These are phyloP conservation scores for Pleurotus tuoliensis DNA, from an alignment of 768 basidiomycete genomes.

Conservation along the genomic window DNA sequence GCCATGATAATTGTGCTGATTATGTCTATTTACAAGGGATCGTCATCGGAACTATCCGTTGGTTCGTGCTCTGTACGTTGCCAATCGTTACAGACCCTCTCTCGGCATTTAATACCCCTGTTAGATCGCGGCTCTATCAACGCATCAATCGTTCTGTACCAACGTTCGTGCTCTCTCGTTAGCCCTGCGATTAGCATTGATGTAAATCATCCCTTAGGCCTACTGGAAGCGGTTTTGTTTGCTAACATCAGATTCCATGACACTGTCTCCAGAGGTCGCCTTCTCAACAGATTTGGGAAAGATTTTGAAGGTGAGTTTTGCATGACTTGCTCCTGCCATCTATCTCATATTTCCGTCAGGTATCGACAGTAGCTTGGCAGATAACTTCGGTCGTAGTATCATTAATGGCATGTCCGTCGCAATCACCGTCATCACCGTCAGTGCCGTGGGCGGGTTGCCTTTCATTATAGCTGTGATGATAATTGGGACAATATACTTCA, in stretches of 20 bases:
- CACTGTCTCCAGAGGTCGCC: conserved; percentile 76
- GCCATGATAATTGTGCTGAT: neutral
- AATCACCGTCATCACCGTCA: conserved; percentile 73
- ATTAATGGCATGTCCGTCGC: conserved; percentile 65
- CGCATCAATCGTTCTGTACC: conserved; percentile 75
- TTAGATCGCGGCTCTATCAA: conserved; percentile 75
- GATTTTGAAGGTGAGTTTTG: conserved; percentile 69
- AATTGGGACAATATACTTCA: conserved; percentile 65
- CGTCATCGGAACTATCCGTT: conserved; percentile 54
- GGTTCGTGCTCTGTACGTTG: conserved; percentile 66
- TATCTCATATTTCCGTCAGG: conserved; percentile 35
- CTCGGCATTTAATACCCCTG: conserved; percentile 9
- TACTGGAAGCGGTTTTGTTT: conserved; percentile 80
- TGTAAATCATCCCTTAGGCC: conserved; percentile 25
- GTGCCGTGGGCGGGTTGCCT: conserved; percentile 71
- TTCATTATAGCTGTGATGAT: conserved; percentile 61
- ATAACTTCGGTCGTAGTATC: conserved; percentile 80
- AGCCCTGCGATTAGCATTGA: neutral
- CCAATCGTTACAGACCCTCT: neutral
- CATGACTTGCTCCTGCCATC: neutral
- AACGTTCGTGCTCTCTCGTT: conserved; percentile 36
- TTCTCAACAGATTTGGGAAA: conserved; percentile 84
- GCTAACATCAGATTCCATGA: conserved; percentile 93
- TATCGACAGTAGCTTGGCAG: conserved; percentile 78
- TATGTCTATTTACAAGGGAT: conserved; percentile 20